Evolutionary conservation across 2,329 filamentous ascomycete species (phyloP).

Genomic region (Colletotrichum navitas): DNA sequence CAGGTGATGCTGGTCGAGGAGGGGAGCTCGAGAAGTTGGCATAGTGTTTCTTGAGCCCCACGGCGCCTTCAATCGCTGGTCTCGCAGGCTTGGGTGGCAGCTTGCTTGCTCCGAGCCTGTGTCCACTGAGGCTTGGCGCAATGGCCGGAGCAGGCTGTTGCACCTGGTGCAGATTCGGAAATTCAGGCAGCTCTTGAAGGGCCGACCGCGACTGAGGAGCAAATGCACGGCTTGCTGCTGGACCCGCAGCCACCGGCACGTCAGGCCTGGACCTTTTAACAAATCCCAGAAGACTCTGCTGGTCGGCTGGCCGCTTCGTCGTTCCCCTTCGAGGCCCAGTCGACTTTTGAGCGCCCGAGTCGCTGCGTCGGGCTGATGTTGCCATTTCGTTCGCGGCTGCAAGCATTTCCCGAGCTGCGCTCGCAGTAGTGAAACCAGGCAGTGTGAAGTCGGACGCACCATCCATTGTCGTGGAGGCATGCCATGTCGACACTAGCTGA

Average conservation of each 20-base stretch:
- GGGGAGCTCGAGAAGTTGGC: conserved; percentile 71
- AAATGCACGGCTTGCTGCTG: conserved; percentile 25
- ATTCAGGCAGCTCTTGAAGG: conserved; percentile 30
- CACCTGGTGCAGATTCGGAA: conserved; percentile 39
- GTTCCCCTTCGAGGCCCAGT: conserved; percentile 46
- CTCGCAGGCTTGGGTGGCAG: conserved; percentile 52
- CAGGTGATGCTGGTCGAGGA: conserved; percentile 44
- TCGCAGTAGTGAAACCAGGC: conserved; percentile 73
- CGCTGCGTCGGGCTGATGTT: conserved; percentile 33
- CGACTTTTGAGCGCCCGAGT: conserved; percentile 41
- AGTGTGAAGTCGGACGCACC: conserved; percentile 69
- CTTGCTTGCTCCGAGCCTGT: conserved; percentile 58
- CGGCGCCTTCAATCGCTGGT: conserved; percentile 44
- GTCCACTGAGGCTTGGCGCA: conserved; percentile 50
- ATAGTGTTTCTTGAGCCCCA: conserved; percentile 61
- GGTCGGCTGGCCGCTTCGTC: conserved; percentile 53
- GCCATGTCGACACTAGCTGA: conserved; percentile 18
- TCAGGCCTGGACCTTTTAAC: conserved; percentile 47
- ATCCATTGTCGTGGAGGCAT: conserved; percentile 70
- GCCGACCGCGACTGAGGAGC: conserved; percentile 32
- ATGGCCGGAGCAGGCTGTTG: conserved; percentile 45
- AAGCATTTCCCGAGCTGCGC: conserved; percentile 62
- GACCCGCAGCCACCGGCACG: neutral
- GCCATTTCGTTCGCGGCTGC: conserved; percentile 48
- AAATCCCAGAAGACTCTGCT: conserved; percentile 59